Base-by-base conservation (phyloP, 306 rosid species). In the Echinosophora koreensis region DNA sequence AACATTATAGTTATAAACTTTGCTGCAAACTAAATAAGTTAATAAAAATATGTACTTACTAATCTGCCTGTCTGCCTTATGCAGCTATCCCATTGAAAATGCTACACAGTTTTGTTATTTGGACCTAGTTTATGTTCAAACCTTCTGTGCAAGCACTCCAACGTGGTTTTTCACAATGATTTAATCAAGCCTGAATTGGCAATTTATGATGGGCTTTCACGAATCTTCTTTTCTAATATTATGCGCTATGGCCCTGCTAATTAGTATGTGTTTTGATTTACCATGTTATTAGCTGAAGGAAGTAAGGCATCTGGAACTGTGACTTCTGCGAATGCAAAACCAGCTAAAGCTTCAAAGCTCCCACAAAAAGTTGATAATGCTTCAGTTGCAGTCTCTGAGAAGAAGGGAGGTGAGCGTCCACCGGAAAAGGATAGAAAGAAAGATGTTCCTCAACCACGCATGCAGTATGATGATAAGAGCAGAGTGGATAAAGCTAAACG, bases 381-480 rank as follows among this genome's bases (percentile, higher is more conserved):
- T 75, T 58, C 86, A 49, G 77, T 76, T 79, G 84, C 75, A 15
- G 82, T 50, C 37, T 57, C 82, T 58, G 86, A 82, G 82, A 82
- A 79, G 62, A 85, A 65, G 62, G 85, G 78, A 68, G 69, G 71
- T 84, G 88, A 85, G n/a, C 85, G 88, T 22, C 78, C 78, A 34
- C 42, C 78, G 11, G 88, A 85, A 14, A 85, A 85, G 47, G 85
- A 85, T 39, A 82, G 88, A 47, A 85, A 85, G 83, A 85, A 85
- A 69, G 88, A 85, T 78, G 86, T 71, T 54, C 88, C 88, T 77
- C 88, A 81, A 13, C 85, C 88, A 74, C 83, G 88, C 62, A 69
- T 85, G 88, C 84, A 85, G 52, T 82, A 79, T 76, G 89, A 85
- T 82, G 89, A 85, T 71, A 60, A 82, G 49, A 85, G 57, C 46